Conservation (phyloP, 108 stramenopile genomes). For the Bacterosira constricta region DNA sequence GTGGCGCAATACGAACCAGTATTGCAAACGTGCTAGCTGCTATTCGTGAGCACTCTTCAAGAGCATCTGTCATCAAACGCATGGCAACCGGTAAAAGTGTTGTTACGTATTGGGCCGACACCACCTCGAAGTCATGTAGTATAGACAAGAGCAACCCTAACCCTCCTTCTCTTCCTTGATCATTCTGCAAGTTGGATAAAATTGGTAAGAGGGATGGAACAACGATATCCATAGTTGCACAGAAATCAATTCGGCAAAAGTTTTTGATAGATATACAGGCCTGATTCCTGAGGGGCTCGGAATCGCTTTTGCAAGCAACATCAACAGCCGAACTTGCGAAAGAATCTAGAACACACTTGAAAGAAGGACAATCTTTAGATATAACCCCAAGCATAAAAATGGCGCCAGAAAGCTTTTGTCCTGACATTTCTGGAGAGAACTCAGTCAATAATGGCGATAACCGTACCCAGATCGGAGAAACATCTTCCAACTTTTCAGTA, state of each 20-base stretch:
- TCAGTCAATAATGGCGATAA: conserved; percentile 11
- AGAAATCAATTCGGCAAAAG: conserved; percentile 39
- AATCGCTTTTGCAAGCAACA: conserved; percentile 31
- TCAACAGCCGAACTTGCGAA: conserved; percentile 19
- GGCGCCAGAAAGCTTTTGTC: conserved; percentile 17
- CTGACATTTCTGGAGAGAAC: not conserved
- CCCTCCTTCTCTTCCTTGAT: conserved; percentile 39
- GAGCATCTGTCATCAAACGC: conserved; percentile 77
- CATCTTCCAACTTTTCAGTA: conserved; percentile 14
- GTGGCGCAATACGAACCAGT: conserved; percentile 79
- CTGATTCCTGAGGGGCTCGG: conserved; percentile 8
- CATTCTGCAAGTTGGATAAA: conserved; percentile 31
- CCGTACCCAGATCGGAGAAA: conserved; percentile 35
- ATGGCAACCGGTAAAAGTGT: conserved; percentile 74
- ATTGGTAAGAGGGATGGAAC: conserved; percentile 23
- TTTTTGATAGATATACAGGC: conserved; percentile 35
- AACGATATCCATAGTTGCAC: conserved; percentile 23
- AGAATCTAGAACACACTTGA: conserved; percentile 10
- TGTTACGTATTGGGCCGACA: conserved; percentile 66
- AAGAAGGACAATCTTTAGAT: not conserved
- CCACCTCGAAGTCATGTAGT: conserved; percentile 40
- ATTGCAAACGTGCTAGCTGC: conserved; percentile 74
- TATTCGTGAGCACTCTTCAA: conserved; percentile 58
- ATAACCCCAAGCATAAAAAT: conserved; percentile 37
- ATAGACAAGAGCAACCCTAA: conserved; percentile 44